Evolutionary conservation across 2,329 filamentous ascomycete genomes (phyloP).

Genomic region (Massarina eburnea): DNA sequence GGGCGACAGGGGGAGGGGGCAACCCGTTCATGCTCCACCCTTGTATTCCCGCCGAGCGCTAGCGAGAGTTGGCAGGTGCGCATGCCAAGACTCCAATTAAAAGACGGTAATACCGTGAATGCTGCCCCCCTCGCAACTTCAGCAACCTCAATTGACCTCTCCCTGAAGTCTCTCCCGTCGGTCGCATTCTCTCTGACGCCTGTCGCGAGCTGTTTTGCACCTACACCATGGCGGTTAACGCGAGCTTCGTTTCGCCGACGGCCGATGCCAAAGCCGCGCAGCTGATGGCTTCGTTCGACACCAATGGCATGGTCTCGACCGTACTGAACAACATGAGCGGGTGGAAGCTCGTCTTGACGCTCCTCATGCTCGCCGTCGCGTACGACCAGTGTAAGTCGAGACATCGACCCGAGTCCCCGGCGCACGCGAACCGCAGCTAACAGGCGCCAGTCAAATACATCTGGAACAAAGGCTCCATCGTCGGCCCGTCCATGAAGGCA

Average conservation of each 20-base stretch:
- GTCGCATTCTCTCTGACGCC: background rate
- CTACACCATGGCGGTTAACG: slow-evolving; percentile 38
- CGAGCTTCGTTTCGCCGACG: slow-evolving; percentile 43
- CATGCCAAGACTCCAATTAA: slow-evolving; percentile 1
- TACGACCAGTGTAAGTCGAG: slow-evolving; percentile 83
- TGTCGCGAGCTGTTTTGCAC: background rate
- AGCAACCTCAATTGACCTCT: background rate
- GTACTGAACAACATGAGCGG: slow-evolving; percentile 33
- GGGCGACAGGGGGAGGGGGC: too few species aligned
- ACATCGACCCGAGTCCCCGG: background rate
- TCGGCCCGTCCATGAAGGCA: slow-evolving; percentile 50
- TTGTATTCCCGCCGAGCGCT: background rate
- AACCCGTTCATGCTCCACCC: too few species aligned
- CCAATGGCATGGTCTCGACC: slow-evolving; percentile 33
- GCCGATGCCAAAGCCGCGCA: slow-evolving; percentile 42
- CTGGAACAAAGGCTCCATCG: slow-evolving; percentile 49
- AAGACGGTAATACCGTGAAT: slow-evolving; percentile 4
- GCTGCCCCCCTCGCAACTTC: background rate
- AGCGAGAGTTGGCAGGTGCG: background rate
- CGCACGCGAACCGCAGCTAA: slow-evolving; percentile 17
- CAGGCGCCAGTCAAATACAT: slow-evolving; percentile 56
- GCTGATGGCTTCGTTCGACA: slow-evolving; percentile 31
- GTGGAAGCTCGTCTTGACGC: slow-evolving; percentile 54
- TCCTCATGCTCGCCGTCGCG: slow-evolving; percentile 70
- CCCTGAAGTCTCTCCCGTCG: background rate